Evolutionary conservation across 108 stramenopile genomes (phyloP), one percentile per base, ranked within the genome.

Genomic region (Schizochytrium sp.): DNA sequence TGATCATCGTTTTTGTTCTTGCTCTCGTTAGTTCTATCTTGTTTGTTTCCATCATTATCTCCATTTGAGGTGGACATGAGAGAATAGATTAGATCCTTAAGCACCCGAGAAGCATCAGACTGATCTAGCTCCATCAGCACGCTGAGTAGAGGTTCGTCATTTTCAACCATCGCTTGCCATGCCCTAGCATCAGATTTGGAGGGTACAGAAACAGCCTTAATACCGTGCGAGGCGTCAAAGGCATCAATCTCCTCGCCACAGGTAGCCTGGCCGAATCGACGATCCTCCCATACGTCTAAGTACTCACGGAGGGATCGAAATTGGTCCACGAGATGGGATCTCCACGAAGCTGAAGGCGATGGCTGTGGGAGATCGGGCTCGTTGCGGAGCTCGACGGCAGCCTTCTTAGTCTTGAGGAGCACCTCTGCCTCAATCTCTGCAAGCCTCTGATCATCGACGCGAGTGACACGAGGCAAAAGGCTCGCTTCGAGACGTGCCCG

Each of bases 401-500:
- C 19, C 17, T 19, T 17, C 19, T 60, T 60, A 19, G 17, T 60
- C 59, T 60, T 17, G 17, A n/a, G 19, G n/a, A n/a, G 59, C 17
- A 60, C 17, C 19, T 60, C 19, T 19, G 73, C 53, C 50, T 49
- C 73, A 40, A 83, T 49, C 2, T 55, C 50, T 40, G n/a, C 55
- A n/a, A 10, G 13, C 15, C 73, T 46, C 13, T n/a, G 28, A 13
- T 46, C 73, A 40, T 83, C 73, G 13, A 53, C 73, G 45, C n/a
- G 50, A 46, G 40, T 53, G 8, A 53, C 50, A 53, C 46, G 53
- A 46, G 73, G 46, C 73, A 53, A 19, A 4, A 83, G 8, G 73
- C 73, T 83, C 73, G 73, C 73, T 53, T 83, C 73, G 15, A 83
- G 46, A 53, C 53, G 46, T 13, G 53, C 73, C 13, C 73, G 46